Percentiles rank a stretch among this genome's conserved stretches.
Evolutionary conservation across 768 basidiomycete species (phyloP).

Genomic region (Tricholoma terreum): DNA sequence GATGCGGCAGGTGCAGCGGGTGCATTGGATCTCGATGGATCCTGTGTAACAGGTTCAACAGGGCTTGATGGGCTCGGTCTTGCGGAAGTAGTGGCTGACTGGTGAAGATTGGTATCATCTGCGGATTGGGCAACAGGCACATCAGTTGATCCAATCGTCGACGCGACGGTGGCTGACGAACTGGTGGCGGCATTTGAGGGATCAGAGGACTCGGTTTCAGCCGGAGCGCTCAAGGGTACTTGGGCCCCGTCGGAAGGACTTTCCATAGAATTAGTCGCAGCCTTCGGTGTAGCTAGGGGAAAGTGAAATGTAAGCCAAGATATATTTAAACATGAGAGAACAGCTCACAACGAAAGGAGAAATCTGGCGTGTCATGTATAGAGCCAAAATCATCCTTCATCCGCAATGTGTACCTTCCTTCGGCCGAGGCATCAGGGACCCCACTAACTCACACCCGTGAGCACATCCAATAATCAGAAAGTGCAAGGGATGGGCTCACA

Average conservation of each 20-base stretch:
- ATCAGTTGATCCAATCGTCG: background rate
- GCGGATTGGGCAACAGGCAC: background rate
- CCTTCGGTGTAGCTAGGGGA: background rate
- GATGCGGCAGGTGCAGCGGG: background rate
- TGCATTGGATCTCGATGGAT: background rate
- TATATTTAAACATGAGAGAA: background rate
- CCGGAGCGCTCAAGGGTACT: background rate
- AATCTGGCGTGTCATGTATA: conserved; percentile 21
- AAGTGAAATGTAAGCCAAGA: background rate
- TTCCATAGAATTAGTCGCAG: background rate
- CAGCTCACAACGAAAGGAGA: conserved; percentile 25
- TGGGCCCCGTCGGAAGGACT: background rate
- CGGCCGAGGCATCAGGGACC: background rate
- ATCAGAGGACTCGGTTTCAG: background rate
- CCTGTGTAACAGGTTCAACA: background rate
- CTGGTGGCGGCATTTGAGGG: background rate
- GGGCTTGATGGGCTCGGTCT: background rate
- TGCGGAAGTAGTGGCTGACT: background rate
- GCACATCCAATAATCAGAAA: background rate
- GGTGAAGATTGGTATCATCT: background rate
- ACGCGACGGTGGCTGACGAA: conserved; percentile 3
- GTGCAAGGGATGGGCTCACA: conserved; percentile 16
- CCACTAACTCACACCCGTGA: background rate
- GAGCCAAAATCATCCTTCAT: conserved; percentile 24
- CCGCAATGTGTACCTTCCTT: conserved; percentile 8